These are phyloP conservation scores for Tetrapisispora taiwanensis DNA, from an alignment of 805 yeast species.

Conservation along the genomic window DNA sequence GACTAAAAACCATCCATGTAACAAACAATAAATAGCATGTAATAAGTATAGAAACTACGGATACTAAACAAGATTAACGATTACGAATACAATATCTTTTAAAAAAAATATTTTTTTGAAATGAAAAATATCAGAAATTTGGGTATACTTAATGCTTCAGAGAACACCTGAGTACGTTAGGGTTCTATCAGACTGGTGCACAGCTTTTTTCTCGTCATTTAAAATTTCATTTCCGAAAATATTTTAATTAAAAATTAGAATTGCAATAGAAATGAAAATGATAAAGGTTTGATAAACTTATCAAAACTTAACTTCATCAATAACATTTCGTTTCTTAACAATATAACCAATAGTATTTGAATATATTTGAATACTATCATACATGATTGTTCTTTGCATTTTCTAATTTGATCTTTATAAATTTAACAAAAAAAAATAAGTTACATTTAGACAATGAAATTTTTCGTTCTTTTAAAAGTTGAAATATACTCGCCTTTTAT, in stretches of 20 bases:
- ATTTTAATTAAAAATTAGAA: neutral
- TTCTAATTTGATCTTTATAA: no score
- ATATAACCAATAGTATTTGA: no score
- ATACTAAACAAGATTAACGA: no score
- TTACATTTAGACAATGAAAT: neutral
- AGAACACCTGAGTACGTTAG: slow-evolving; percentile 27
- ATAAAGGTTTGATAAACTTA: slow-evolving; percentile 5
- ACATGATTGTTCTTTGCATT: no score
- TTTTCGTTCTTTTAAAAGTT: neutral
- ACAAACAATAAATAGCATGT: no score
- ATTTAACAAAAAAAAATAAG: no score
- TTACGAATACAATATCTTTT: no score
- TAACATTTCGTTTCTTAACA: neutral
- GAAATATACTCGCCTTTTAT: slow-evolving; percentile 4
- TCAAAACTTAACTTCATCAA: slow-evolving; percentile 1
- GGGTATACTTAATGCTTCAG: slow-evolving; percentile 33
- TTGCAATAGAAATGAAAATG: neutral
- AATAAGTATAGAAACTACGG: no score
- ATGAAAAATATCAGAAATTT: slow-evolving; percentile 26
- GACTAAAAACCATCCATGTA: no score
- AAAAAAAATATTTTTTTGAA: neutral
- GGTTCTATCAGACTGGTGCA: slow-evolving; percentile 31
- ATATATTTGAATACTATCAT: no score
- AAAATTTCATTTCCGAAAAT: slow-evolving; percentile 3
- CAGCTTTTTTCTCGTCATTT: slow-evolving; percentile 31